Evolutionary conservation across 106 monocot genomes (phyloP).

Genomic region (Amphibolis antarctica): DNA sequence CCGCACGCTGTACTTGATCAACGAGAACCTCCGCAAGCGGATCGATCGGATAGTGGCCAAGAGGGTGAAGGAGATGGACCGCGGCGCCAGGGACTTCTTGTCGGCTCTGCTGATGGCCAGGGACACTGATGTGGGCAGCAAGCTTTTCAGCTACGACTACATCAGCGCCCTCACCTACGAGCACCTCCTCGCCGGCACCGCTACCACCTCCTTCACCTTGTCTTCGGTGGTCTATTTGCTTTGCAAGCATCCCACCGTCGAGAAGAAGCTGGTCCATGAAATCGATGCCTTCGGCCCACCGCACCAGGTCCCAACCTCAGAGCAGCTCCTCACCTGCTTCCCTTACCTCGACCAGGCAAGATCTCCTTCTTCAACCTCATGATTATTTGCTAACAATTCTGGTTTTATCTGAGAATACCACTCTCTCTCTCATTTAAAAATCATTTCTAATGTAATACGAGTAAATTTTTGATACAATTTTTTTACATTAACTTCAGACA

Average conservation of each 20-base stretch:
- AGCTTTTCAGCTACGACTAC: conserved; percentile 34
- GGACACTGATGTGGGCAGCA: neutral
- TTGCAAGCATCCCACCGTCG: conserved; percentile 57
- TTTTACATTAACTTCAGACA: too few relatives aligned
- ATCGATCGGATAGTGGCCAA: conserved; percentile 39
- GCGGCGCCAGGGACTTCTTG: conserved; percentile 35
- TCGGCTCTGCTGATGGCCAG: conserved; percentile 22
- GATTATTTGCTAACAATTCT: too few relatives aligned
- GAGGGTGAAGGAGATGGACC: conserved; percentile 10
- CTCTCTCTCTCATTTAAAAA: too few relatives aligned
- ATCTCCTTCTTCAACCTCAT: too few relatives aligned
- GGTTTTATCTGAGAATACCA: too few relatives aligned
- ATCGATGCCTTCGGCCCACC: conserved; percentile 45
- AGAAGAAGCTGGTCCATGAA: conserved; percentile 55
- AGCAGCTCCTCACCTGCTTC: conserved; percentile 51
- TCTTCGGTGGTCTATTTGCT: conserved; percentile 46
- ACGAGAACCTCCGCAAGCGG: conserved; percentile 23
- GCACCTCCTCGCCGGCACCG: conserved; percentile 76
- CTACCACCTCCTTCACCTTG: conserved; percentile 68
- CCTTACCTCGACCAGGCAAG: conserved; percentile 80
- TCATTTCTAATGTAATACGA: too few relatives aligned
- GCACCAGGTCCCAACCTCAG: conserved; percentile 27
- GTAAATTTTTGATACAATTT: too few relatives aligned
- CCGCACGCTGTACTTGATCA: conserved; percentile 27
- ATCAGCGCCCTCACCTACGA: conserved; percentile 66